Evolutionary conservation across 2,329 filamentous ascomycete species (phyloP), one percentile per base, ranked within the genome.

Genomic region (Aureobasidium lini): DNA sequence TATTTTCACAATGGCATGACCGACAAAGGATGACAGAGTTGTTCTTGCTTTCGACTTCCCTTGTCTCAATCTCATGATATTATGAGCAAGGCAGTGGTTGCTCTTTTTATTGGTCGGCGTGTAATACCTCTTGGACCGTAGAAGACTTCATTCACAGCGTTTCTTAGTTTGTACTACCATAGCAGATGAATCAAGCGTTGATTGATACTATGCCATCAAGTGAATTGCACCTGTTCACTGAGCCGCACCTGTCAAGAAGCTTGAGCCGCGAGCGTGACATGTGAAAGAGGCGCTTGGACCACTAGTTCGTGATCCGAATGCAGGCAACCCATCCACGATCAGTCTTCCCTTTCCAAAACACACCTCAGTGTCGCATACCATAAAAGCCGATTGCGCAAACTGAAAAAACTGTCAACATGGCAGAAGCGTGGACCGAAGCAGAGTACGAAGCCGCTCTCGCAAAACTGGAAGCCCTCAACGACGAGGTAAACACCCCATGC

Each of bases 381-480:
- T 4, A 40, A 9, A 1, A 29, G 11, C 5, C 15, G 7, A 3
- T 11, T 11, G 31, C 16, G n/a, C 10, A 29, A 6, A 18, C n/a
- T 13, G 15, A 18, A 6, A 7, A 32, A 10, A 18, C 53, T 2
- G 34, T 23, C 46, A 50, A 37, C 6, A 56, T 52, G 34, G 39
- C 36, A 37, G 39, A 64, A 23, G 66, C 59, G 40, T 75, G 72
- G 72, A 72, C 73, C 56, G 74, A 76, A 66, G 67, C 67, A 48
- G 70, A 72, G 60, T 73, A 71, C 62, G 70, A 69, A 64, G 69
- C 70, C 60, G 75, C 75, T 2, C 74, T 80, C 42, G 74, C 74
- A 36, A 71, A 74, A 47, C 69, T 79, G 18, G 75, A 77, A 63
- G 65, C 68, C 42, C 68, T 79, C 4, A 74, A 77, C 63, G 68